phyloP scores from a whole-genome alignment of 2,329 filamentous ascomycete species.

The Calonectria henricotiae region DNA sequence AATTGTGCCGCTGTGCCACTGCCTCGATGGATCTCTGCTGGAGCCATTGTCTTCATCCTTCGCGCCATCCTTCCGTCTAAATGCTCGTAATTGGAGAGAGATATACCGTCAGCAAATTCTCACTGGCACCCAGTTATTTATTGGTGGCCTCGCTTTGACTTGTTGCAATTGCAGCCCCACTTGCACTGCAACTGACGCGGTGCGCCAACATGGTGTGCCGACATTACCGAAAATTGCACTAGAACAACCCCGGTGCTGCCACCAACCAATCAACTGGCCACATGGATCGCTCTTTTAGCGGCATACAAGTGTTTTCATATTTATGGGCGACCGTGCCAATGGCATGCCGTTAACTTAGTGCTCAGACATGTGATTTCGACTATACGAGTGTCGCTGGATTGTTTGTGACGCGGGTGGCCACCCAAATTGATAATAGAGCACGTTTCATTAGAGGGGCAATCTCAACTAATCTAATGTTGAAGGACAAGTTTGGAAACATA shows the following conservation, averaged over 20 bases:
- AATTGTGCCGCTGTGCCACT: background rate
- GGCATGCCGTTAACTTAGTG: background rate
- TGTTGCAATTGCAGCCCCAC: background rate
- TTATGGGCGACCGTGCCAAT: background rate
- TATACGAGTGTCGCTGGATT: no score
- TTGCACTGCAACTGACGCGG: background rate
- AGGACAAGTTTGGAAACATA: no score
- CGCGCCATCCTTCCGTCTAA: background rate
- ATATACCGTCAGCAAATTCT: background rate
- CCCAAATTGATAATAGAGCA: no score
- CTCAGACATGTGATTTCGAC: no score
- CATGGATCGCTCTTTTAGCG: background rate
- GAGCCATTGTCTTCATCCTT: background rate
- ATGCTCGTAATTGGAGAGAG: background rate
- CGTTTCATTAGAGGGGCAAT: no score
- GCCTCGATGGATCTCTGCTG: background rate
- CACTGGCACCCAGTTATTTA: no score
- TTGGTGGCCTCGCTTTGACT: background rate
- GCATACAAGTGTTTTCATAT: no score
- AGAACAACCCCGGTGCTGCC: background rate
- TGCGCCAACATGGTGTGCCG: background rate
- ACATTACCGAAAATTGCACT: background rate
- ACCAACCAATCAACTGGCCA: slow-evolving; percentile 9
- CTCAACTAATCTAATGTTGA: no score
- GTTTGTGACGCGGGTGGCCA: no score